phyloP scores from a whole-genome alignment of 805 yeast species.

The Ogataea zsoltii region DNA sequence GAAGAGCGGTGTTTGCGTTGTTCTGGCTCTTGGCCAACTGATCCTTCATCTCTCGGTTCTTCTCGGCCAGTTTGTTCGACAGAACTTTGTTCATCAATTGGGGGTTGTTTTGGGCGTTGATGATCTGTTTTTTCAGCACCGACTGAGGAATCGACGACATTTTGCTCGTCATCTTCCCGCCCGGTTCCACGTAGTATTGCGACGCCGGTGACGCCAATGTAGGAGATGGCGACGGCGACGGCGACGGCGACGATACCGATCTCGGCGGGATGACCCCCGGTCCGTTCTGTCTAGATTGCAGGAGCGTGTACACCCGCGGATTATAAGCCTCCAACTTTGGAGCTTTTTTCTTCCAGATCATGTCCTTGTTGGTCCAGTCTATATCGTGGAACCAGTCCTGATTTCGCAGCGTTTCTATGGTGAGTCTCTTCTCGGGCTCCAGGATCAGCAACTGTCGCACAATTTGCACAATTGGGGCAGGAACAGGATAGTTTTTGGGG shows the following conservation, averaged over 20 bases:
- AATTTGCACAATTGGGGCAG: conserved; percentile 63
- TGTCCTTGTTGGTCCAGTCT: conserved; percentile 65
- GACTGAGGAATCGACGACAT: conserved; percentile 30
- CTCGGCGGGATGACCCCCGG: conserved; percentile 21
- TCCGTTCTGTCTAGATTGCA: conserved; percentile 22
- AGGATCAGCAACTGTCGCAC: conserved; percentile 64
- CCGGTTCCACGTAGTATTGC: conserved; percentile 26
- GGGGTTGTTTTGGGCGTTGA: conserved; percentile 34
- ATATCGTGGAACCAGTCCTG: conserved; percentile 72
- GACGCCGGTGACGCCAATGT: conserved; percentile 11
- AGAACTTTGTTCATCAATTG: conserved; percentile 36
- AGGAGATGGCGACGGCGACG: conserved; percentile 7
- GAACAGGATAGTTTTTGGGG: conserved; percentile 58
- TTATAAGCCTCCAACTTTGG: conserved; percentile 74
- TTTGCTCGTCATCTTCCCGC: conserved; percentile 29
- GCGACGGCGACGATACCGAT: background rate
- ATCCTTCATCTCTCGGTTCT: conserved; percentile 30
- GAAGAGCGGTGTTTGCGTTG: conserved; percentile 19
- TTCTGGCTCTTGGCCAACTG: conserved; percentile 20
- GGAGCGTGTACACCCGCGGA: conserved; percentile 32
- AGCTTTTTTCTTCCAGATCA: conserved; percentile 67
- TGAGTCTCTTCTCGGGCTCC: conserved; percentile 69
- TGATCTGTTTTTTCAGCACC: conserved; percentile 32
- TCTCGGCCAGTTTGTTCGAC: conserved; percentile 33
- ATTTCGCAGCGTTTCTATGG: conserved; percentile 54